Percentiles rank a stretch among this genome's conserved stretches.
Evolutionary conservation across 2,329 filamentous ascomycete species (phyloP).

Genomic region (Exutisphaerella laricina): DNA sequence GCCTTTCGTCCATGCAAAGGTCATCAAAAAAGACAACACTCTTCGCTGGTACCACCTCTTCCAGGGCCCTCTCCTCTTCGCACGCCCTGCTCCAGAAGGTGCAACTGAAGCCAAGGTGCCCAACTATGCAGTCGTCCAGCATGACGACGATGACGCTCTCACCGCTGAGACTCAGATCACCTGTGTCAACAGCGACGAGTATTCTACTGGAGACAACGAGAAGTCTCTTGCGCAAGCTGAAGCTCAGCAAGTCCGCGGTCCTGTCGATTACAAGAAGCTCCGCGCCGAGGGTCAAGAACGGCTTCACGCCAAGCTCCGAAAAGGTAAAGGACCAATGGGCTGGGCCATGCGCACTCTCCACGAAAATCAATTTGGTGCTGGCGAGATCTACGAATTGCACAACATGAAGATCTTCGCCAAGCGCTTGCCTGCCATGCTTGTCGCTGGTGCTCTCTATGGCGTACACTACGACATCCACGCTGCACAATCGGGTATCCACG

Average conservation of each 20-base stretch:
- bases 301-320: conserved; percentile 59
- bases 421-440: conserved; percentile 63
- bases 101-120: conserved; percentile 56
- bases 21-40: conserved; percentile 32
- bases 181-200: conserved; percentile 39
- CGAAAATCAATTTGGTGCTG: conserved; percentile 66
- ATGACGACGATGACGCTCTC: conserved; percentile 42
- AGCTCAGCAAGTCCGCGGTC: neutral
- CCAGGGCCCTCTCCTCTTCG: conserved; percentile 37
- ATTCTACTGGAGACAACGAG: conserved; percentile 26
- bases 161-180: conserved; percentile 33
- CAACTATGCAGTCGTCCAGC: conserved; percentile 71
- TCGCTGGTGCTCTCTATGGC: conserved; percentile 63
- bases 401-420: conserved; percentile 59
- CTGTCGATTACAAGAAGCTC: conserved; percentile 54
- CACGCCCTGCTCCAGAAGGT: conserved; percentile 51
- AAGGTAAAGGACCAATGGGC: conserved; percentile 62
- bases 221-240: conserved; percentile 34
- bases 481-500: conserved; percentile 63
- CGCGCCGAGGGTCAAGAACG: conserved; percentile 51
- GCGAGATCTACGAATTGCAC: conserved; percentile 66
- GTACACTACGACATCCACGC: conserved; percentile 77
- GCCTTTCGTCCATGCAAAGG: conserved; percentile 30
- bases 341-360: conserved; percentile 77
- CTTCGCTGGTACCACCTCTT: conserved; percentile 32